Evolutionary conservation across 2,329 filamentous ascomycete genomes (phyloP).

Genomic region (Apiospora saccharicola): DNA sequence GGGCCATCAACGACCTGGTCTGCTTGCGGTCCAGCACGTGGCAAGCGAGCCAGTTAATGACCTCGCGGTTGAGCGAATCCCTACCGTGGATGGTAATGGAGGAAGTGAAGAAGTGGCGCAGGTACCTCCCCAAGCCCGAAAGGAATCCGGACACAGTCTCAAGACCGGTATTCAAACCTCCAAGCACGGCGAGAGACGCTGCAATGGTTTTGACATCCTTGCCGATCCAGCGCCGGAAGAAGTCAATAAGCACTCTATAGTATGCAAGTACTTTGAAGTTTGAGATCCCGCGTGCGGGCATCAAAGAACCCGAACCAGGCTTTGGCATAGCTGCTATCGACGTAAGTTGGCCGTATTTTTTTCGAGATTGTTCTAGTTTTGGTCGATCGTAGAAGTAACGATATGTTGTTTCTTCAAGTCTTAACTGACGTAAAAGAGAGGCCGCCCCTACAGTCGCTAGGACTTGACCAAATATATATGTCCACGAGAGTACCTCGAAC

Average conservation of each 20-base stretch:
- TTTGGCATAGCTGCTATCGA: background rate
- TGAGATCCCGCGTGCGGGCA: background rate
- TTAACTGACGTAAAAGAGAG: background rate
- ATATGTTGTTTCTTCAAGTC: background rate
- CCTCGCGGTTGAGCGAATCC: background rate
- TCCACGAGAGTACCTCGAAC: background rate
- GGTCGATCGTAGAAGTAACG: background rate
- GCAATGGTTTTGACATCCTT: background rate
- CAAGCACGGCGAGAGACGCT: background rate
- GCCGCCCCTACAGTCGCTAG: background rate
- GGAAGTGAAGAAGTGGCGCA: conserved; percentile 11
- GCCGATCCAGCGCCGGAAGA: conserved; percentile 6
- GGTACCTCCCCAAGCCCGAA: background rate
- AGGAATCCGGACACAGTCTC: background rate
- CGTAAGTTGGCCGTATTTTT: no score
- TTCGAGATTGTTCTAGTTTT: background rate
- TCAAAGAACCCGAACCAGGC: background rate
- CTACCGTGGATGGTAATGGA: background rate
- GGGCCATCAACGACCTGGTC: background rate
- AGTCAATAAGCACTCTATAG: background rate
- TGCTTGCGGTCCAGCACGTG: conserved; percentile 1
- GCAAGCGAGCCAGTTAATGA: conserved; percentile 6
- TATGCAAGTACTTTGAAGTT: background rate
- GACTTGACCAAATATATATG: background rate
- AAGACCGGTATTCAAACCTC: background rate